A percentile compares a stretch with the other conserved stretches of the same genome.
These are phyloP conservation scores for Colletotrichum simmondsii DNA, from an alignment of 2,329 filamentous ascomycete genomes.

Conservation along the genomic window DNA sequence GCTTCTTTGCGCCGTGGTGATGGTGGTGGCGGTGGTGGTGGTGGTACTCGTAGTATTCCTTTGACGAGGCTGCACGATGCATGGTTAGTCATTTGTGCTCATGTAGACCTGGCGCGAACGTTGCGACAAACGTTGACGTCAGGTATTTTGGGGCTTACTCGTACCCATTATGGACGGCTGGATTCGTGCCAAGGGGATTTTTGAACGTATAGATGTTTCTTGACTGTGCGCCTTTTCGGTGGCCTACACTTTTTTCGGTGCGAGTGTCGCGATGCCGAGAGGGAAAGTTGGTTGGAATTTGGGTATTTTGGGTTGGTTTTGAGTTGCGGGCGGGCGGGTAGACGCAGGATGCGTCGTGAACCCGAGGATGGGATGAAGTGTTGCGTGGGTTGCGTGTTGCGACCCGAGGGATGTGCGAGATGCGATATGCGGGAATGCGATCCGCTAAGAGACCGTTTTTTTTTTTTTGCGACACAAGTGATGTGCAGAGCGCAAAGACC, in stretches of 20 bases:
- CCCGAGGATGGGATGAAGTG: background rate
- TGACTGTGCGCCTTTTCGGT: background rate
- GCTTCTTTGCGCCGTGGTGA: conserved; percentile 49
- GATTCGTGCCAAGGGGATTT: conserved; percentile 15
- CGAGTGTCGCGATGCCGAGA: background rate
- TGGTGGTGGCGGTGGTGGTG: conserved; percentile 40
- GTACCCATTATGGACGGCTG: conserved; percentile 34
- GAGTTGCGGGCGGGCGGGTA: background rate
- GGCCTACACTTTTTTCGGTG: conserved; percentile 18
- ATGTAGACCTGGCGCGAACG: background rate
- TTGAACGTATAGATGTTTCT: conserved; percentile 16
- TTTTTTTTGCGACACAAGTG: background rate
- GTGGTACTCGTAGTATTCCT: conserved; percentile 33
- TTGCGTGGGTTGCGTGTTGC: background rate
- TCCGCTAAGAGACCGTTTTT: background rate
- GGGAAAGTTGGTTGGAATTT: no score
- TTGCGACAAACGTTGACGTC: background rate
- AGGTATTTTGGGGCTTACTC: conserved; percentile 9
- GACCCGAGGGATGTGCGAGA: background rate
- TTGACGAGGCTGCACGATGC: conserved; percentile 25
- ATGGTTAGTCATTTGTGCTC: background rate
- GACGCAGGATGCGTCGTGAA: background rate
- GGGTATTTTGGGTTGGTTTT: background rate
- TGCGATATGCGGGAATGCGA: background rate
- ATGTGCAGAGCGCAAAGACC: background rate